Base-by-base conservation (phyloP, 352 stramenopile species). In the Phytophthora sp. region DNA sequence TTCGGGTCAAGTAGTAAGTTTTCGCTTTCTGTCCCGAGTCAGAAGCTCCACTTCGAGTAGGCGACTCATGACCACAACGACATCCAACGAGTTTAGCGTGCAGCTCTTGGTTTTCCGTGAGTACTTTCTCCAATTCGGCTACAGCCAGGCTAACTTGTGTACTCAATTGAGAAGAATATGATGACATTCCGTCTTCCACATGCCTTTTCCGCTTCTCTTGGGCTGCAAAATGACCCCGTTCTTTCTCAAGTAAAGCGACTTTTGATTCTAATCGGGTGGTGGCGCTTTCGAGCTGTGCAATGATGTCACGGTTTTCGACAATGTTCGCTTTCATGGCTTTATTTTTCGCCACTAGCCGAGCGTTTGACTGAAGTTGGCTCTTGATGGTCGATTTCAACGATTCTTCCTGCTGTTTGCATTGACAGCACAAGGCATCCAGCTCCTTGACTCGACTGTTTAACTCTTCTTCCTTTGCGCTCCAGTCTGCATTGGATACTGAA, bases 231-330 rank as follows among this genome's bases (percentile, higher is more conserved):
- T 87, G 77, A 41, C 54, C 60, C 0, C 75, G 77, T 45, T 89
- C 79, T 36, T 77, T 81, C 46, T 89, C 79, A 7, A 88, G 63
- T n/a, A 82, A 29, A 8, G 73, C 8, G 12, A 85, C 55, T 44
- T 72, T 80, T 3, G 80, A 89, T 42, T 89, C 79, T 1, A 90
- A 61, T 2, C 68, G 66, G 5, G 69, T 78, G 0, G 52, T 50
- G n/a, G 60, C 46, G 41, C 57, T 62, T 45, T 89, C 73, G 16
- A 89, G 69, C 23, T 60, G 55, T 27, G 47, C 27, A 1, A 73
- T 63, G 1, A 15, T 36, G 0, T 69, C 46, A 16, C 59, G 31
- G 33, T 75, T 78, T 26, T 74, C 61, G 7, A 62, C n/a, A 23
- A 78, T 57, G 13, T 86, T 61, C 0, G 33, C 61, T 61, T 88